Evolutionary conservation across 1,284 basidiomycete species (phyloP).

Genomic region (Pholiota adiposa): DNA sequence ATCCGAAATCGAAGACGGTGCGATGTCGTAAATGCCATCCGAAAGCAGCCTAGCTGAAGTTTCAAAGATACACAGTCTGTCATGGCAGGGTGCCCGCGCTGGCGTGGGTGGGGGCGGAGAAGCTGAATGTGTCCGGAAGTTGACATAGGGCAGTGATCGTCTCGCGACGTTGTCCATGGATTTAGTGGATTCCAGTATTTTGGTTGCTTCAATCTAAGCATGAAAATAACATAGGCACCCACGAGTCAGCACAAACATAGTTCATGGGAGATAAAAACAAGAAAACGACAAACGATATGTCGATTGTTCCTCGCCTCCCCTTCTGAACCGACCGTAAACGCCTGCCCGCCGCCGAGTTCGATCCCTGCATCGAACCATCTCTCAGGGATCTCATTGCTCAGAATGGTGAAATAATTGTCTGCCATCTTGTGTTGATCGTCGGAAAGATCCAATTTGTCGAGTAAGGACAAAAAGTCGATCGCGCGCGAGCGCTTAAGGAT

Average conservation of each 20-base stretch:
- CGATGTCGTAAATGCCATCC: conserved; percentile 9
- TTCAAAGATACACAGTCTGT: conserved; percentile 52
- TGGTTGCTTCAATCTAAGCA: conserved; percentile 42
- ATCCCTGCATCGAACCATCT: conserved; percentile 66
- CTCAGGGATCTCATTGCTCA: conserved; percentile 48
- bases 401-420: conserved; percentile 70
- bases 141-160: conserved; percentile 15
- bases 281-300: conserved; percentile 53
- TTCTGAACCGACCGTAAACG: conserved; percentile 65
- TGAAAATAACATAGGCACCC: too few relatives aligned
- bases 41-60: conserved; percentile 56
- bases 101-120: neutral
- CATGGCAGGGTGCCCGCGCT: conserved; percentile 50
- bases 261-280: neutral
- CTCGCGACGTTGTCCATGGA: neutral
- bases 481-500: conserved; percentile 51
- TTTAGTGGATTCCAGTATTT: conserved; percentile 42
- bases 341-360: conserved; percentile 58
- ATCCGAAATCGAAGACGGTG: conserved; percentile 34
- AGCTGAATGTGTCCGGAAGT: neutral
- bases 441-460: conserved; percentile 47
- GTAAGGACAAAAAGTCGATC: conserved; percentile 51
- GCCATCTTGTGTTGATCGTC: conserved; percentile 65
- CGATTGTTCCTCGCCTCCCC: conserved; percentile 59
- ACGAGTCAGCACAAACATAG: neutral